phyloP scores from a whole-genome alignment of 176 grass and related monocot genomes.

The Triticum aestivum region DNA sequence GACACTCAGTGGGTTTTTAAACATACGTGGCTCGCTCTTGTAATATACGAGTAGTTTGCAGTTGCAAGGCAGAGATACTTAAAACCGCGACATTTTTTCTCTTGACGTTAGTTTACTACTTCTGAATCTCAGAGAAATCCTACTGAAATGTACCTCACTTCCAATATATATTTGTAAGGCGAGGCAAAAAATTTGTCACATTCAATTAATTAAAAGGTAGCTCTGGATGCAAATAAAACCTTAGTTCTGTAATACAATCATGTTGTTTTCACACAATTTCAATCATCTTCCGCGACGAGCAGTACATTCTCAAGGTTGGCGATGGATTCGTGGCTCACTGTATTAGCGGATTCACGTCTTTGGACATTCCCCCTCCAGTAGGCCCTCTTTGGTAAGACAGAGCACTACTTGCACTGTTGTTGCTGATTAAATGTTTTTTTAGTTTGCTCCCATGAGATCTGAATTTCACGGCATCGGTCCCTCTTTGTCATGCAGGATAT shows the following conservation, averaged over 20 bases:
- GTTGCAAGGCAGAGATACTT: too few species aligned
- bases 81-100: background rate
- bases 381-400: constrained; percentile 64
- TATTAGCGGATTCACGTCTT: constrained; percentile 62
- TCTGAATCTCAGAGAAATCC: background rate
- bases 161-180: background rate
- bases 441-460: constrained; percentile 8
- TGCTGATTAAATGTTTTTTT: background rate
- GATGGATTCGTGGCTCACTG: constrained; percentile 49
- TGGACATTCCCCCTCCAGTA: constrained; percentile 54
- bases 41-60: too few species aligned
- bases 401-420: background rate
- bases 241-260: background rate
- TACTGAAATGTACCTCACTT: background rate
- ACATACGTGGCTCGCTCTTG: too few species aligned
- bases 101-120: background rate
- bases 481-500: constrained; percentile 40
- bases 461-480: background rate
- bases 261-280: background rate
- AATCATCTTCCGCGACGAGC: background rate
- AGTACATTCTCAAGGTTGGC: constrained; percentile 68
- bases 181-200: too few species aligned
- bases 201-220: too few species aligned
- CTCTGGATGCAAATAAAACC: background rate
- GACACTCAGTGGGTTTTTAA: too few species aligned